These are phyloP conservation scores for Heritiera littoralis DNA, from an alignment of 345 rosid species.

Conservation along the genomic window DNA sequence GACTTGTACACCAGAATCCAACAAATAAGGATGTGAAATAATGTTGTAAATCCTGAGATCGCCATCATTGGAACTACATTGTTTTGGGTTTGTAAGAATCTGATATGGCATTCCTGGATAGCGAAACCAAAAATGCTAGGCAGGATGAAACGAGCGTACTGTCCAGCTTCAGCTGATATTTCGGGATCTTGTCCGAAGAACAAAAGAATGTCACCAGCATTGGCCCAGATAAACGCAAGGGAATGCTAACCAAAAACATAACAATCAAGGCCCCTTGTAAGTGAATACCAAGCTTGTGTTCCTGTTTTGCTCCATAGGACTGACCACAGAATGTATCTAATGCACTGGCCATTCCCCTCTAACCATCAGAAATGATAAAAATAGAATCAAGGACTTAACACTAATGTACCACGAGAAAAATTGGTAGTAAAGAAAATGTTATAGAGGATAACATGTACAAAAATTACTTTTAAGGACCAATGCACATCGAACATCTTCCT, in stretches of 20 bases:
- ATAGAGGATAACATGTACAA: too few species aligned
- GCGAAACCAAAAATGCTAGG: slow-evolving; percentile 47
- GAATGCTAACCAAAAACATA: slow-evolving; percentile 19
- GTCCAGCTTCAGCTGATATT: slow-evolving; percentile 47
- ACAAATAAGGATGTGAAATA: slow-evolving; percentile 42
- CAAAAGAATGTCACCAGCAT: slow-evolving; percentile 2
- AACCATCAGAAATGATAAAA: neutral
- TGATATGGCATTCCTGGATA: slow-evolving; percentile 41
- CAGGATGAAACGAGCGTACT: slow-evolving; percentile 44
- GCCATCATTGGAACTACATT: slow-evolving; percentile 52
- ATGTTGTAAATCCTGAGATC: slow-evolving; percentile 43
- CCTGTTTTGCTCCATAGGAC: slow-evolving; percentile 34
- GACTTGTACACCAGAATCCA: slow-evolving; percentile 51
- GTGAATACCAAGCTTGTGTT: slow-evolving; percentile 28
- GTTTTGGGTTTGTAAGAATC: slow-evolving; percentile 53
- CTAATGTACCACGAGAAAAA: neutral
- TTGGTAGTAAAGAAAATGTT: too few species aligned
- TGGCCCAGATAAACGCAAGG: slow-evolving; percentile 23
- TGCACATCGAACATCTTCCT: too few species aligned
- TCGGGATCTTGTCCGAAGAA: slow-evolving; percentile 22
- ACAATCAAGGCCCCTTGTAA: slow-evolving; percentile 30
- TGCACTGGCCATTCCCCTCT: slow-evolving; percentile 32
- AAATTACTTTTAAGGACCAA: too few species aligned
- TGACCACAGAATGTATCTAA: slow-evolving; percentile 46
- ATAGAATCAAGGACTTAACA: neutral